These are phyloP conservation scores for Boletus smithii DNA, from an alignment of 1,284 basidiomycete genomes.

Conservation along the genomic window DNA sequence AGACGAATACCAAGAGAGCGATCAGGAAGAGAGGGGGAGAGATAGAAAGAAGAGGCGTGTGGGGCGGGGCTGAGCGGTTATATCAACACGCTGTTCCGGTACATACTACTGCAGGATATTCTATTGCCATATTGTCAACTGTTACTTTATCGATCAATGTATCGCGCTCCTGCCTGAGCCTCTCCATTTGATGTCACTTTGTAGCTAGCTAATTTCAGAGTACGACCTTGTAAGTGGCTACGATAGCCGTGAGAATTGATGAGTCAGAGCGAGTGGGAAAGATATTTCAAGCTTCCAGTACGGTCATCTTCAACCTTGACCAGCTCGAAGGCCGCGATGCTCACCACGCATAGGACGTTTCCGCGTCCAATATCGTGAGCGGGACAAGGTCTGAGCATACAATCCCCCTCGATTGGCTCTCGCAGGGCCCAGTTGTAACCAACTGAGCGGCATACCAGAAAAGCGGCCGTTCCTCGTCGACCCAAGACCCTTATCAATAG, in stretches of 20 bases:
- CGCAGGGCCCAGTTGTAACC: conserved; percentile 32
- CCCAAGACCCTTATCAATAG: conserved; percentile 30
- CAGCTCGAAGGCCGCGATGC: background rate
- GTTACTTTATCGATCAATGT: conserved; percentile 4
- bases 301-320: background rate
- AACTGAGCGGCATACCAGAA: conserved; percentile 34
- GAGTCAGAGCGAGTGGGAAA: too few relatives aligned
- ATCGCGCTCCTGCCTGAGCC: too few relatives aligned
- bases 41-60: conserved; percentile 32
- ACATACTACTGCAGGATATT: too few relatives aligned
- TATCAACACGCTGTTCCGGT: too few relatives aligned
- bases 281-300: too few relatives aligned
- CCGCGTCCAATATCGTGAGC: conserved; percentile 26
- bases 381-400: conserved; percentile 36
- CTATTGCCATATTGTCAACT: too few relatives aligned
- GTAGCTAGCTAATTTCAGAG: too few relatives aligned
- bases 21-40: conserved; percentile 23
- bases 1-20: conserved; percentile 13
- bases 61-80: conserved; percentile 11
- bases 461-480: conserved; percentile 14
- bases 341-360: conserved; percentile 13
- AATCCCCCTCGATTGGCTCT: conserved; percentile 33
- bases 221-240: too few relatives aligned
- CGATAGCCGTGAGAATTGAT: background rate
- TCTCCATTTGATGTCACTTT: too few relatives aligned